phyloP scores from a whole-genome alignment of 192 early-diverging fungal genomes.

The Radiomyces spectabilis region DNA sequence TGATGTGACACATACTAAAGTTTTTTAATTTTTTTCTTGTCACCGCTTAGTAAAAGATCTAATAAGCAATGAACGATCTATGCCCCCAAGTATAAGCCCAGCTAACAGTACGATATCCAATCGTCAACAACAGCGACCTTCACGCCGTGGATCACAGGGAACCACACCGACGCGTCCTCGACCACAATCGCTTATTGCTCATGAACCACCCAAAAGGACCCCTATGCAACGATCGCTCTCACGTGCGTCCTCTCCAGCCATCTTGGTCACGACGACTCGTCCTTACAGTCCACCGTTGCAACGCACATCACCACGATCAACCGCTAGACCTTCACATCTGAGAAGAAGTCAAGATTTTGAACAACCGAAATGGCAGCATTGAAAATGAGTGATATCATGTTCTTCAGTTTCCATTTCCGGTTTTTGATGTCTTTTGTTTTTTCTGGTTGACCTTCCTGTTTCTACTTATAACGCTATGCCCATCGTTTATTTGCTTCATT shows the following conservation, averaged over 20 bases:
- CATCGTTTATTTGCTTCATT: neutral
- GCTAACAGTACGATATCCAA: too few species aligned
- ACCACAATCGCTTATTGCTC: neutral
- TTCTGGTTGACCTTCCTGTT: too few species aligned
- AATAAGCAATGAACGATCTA: too few species aligned
- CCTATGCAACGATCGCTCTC: conserved; percentile 7
- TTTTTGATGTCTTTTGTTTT: neutral
- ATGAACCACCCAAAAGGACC: neutral
- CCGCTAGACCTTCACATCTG: neutral
- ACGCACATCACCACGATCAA: neutral
- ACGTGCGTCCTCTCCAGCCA: neutral
- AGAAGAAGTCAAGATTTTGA: neutral
- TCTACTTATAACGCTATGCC: too few species aligned
- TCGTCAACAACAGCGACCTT: neutral
- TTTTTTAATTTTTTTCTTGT: too few species aligned
- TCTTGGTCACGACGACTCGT: neutral
- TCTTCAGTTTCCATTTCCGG: neutral
- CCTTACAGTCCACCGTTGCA: neutral
- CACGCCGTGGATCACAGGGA: neutral
- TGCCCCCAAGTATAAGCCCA: too few species aligned
- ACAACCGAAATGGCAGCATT: neutral
- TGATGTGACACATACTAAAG: too few species aligned
- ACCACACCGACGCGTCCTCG: neutral
- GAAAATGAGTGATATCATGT: too few species aligned
- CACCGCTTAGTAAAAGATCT: too few species aligned